These are phyloP conservation scores for Tetradesmus lagerheimii DNA, from an alignment of 139 green algal genomes.

Conservation along the genomic window DNA sequence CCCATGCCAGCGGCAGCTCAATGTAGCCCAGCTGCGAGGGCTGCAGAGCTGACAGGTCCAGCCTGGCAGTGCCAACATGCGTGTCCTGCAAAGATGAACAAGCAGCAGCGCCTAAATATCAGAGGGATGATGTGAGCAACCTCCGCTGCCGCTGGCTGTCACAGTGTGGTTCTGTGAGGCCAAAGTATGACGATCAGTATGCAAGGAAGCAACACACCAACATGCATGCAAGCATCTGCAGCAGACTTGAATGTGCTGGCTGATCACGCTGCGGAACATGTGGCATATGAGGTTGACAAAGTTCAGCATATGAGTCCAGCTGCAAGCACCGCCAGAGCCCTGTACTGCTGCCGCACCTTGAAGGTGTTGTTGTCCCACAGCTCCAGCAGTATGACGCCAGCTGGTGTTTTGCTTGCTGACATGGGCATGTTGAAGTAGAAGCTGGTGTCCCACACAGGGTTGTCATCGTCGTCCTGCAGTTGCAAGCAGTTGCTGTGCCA, in stretches of 20 bases:
- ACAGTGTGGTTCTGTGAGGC: not conserved
- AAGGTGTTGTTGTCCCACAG: conserved; percentile 33
- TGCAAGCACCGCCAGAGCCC: no score
- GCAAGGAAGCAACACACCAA: not conserved
- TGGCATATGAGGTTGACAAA: not conserved
- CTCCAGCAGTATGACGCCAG: not conserved
- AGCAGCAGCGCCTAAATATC: not conserved
- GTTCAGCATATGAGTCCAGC: not conserved
- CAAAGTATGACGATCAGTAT: not conserved
- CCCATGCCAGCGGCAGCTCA: conserved; percentile 31
- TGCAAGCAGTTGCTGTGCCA: not conserved
- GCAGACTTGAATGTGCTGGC: not conserved
- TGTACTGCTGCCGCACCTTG: conserved; percentile 24
- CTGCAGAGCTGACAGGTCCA: conserved; percentile 24
- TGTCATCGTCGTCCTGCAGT: not conserved
- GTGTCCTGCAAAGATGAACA: not conserved
- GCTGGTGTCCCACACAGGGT: not conserved
- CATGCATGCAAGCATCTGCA: not conserved
- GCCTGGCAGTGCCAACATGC: conserved; percentile 11
- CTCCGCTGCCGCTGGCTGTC: no score
- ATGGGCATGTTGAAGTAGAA: conserved; percentile 22
- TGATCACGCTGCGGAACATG: not conserved
- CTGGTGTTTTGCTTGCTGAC: not conserved
- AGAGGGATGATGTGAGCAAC: no score
- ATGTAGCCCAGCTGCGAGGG: conserved; percentile 16